A percentile compares a stretch with the other conserved stretches of the same genome.
Evolutionary conservation across 2,329 filamentous ascomycete genomes (phyloP).

Genomic region (Dendryphion nanum): DNA sequence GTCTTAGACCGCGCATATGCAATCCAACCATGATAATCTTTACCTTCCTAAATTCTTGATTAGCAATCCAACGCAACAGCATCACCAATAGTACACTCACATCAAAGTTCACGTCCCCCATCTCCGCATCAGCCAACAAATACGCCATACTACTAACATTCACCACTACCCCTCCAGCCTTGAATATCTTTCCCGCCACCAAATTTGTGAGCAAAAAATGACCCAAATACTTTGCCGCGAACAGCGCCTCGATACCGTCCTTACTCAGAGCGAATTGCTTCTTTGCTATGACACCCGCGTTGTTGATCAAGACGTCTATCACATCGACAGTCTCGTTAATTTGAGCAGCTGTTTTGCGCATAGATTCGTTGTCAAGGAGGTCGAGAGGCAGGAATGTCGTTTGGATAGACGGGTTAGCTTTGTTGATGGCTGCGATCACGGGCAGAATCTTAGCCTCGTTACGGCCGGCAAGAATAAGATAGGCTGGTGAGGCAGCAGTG

Average conservation of each 20-base stretch:
- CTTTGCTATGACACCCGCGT: constrained; percentile 29
- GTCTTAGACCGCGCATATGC: constrained; percentile 16
- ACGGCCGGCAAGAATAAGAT: background rate
- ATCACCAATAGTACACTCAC: no score
- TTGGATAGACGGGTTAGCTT: constrained; percentile 12
- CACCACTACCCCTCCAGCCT: constrained; percentile 15
- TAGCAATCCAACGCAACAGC: no score
- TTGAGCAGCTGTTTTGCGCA: constrained; percentile 27
- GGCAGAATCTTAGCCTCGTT: background rate
- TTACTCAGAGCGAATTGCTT: constrained; percentile 16
- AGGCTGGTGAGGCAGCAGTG: background rate
- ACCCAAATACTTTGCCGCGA: constrained; percentile 45
- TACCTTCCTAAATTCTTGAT: constrained; percentile 5
- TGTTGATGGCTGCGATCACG: background rate
- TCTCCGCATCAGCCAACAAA: background rate
- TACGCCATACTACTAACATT: constrained; percentile 5
- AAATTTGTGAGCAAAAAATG: constrained; percentile 42
- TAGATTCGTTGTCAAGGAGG: constrained; percentile 25
- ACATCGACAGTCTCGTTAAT: background rate
- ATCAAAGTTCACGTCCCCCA: constrained; percentile 2
- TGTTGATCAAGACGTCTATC: constrained; percentile 40
- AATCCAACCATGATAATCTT: constrained; percentile 8
- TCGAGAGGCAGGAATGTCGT: constrained; percentile 27
- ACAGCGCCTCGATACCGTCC: constrained; percentile 44
- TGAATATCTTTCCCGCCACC: constrained; percentile 13